Percentiles rank a stretch among this genome's conserved stretches.
phyloP scores from a whole-genome alignment of 495 filamentous ascomycete species.

The Talaromyces stipitatus region DNA sequence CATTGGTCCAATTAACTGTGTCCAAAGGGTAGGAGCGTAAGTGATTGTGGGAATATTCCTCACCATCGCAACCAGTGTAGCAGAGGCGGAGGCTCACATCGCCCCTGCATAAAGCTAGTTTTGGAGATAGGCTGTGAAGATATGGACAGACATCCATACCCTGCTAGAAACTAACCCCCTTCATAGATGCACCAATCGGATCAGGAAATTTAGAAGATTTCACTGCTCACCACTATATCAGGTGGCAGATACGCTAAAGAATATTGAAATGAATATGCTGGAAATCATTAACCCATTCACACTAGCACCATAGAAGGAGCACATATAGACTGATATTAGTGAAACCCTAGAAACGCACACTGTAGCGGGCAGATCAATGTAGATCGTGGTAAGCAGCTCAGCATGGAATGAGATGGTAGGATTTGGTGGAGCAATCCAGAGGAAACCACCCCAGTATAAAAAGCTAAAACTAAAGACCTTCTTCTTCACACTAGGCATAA shows the following conservation, averaged over 20 bases:
- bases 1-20: too few species aligned
- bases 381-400: conserved; percentile 9
- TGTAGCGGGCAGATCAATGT: background rate
- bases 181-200: conserved; percentile 8
- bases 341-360: background rate
- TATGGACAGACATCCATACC: conserved; percentile 17
- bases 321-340: background rate
- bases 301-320: background rate
- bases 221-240: conserved; percentile 3
- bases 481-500: background rate
- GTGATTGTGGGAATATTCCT: too few species aligned
- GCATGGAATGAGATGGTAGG: conserved; percentile 10
- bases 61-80: too few species aligned
- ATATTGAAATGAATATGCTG: conserved; percentile 12
- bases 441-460: conserved; percentile 9
- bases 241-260: conserved; percentile 7
- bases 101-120: conserved; percentile 13
- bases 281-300: conserved; percentile 11
- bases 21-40: too few species aligned
- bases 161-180: conserved; percentile 17
- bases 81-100: conserved; percentile 18
- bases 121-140: conserved; percentile 17
- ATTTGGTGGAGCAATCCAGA: conserved; percentile 10
- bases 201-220: conserved; percentile 9
- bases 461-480: conserved; percentile 9